Evolutionary conservation across 768 basidiomycete genomes (phyloP).

Genomic region (Lactarius hatsudake): DNA sequence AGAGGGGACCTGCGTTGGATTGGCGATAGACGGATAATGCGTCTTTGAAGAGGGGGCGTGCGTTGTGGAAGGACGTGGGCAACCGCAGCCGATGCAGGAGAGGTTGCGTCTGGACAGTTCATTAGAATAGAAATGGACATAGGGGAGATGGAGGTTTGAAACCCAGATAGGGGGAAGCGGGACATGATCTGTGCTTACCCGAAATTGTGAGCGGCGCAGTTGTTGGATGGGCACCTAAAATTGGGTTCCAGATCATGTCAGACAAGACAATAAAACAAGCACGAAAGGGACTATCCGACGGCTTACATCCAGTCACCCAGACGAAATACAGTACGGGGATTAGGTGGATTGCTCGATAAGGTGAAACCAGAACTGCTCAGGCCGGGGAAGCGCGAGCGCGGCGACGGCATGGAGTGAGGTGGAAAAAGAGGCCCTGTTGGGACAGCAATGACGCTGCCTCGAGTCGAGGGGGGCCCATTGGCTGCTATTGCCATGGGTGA

Average conservation of each 20-base stretch:
- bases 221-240: conserved; percentile 59
- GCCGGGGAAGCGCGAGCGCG: not conserved
- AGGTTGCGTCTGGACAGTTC: conserved; percentile 66
- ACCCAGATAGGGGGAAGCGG: conserved; percentile 32
- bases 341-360: conserved; percentile 69
- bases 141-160: conserved; percentile 24
- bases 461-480: not conserved
- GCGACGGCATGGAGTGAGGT: not conserved
- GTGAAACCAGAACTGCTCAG: conserved; percentile 39
- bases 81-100: conserved; percentile 75
- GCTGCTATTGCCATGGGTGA: conserved; percentile 13
- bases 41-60: conserved; percentile 29
- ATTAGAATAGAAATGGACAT: conserved; percentile 34
- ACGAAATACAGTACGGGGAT: conserved; percentile 63
- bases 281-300: not conserved
- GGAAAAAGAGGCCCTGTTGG: not conserved
- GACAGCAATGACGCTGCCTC: not conserved
- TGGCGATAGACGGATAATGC: conserved; percentile 32
- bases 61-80: conserved; percentile 43
- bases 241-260: conserved; percentile 6
- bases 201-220: conserved; percentile 82
- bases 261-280: conserved; percentile 1
- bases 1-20: conserved; percentile 24
- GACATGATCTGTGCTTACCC: conserved; percentile 51
- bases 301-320: conserved; percentile 78